These are phyloP conservation scores for Fraxinus dipetala DNA, from an alignment of 305 asterid genomes.

Conservation along the genomic window DNA sequence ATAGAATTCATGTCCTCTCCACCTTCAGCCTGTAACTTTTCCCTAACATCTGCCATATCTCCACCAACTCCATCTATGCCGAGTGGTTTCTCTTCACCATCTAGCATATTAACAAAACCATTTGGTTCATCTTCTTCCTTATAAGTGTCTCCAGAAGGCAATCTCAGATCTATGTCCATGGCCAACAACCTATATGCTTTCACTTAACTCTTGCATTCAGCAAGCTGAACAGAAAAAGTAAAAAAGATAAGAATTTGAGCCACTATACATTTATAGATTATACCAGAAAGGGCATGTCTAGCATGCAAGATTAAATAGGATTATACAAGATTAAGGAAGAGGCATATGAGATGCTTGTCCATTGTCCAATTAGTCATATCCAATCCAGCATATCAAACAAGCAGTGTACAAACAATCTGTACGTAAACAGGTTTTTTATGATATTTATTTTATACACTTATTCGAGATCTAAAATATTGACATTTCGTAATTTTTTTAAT, in stretches of 20 bases:
- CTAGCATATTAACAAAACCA: slow-evolving; percentile 60
- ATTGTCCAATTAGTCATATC: neutral
- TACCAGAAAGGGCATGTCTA: neutral
- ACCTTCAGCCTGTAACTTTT: slow-evolving; percentile 53
- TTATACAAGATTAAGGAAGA: neutral
- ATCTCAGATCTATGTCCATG: slow-evolving; percentile 93
- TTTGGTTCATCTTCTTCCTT: slow-evolving; percentile 58
- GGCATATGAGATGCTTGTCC: neutral
- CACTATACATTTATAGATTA: neutral
- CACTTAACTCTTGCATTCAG: slow-evolving; percentile 17
- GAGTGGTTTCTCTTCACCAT: slow-evolving; percentile 67
- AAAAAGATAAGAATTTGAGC: slow-evolving; percentile 18
- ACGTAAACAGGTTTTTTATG: neutral
- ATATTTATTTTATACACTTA: neutral
- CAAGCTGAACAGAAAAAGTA: slow-evolving; percentile 34
- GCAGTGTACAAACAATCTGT: neutral
- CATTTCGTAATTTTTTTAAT: too few relatives aligned
- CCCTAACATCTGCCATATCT: slow-evolving; percentile 53
- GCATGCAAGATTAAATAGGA: neutral
- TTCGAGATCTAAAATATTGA: too few relatives aligned
- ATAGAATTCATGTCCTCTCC: slow-evolving; percentile 57
- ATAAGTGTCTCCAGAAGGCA: slow-evolving; percentile 86
- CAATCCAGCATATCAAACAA: neutral
- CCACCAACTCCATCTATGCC: slow-evolving; percentile 49
- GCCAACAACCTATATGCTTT: slow-evolving; percentile 25